Evolutionary conservation across 2,329 filamentous ascomycete genomes (phyloP).

Genomic region (Penicillium sclerotiorum): DNA sequence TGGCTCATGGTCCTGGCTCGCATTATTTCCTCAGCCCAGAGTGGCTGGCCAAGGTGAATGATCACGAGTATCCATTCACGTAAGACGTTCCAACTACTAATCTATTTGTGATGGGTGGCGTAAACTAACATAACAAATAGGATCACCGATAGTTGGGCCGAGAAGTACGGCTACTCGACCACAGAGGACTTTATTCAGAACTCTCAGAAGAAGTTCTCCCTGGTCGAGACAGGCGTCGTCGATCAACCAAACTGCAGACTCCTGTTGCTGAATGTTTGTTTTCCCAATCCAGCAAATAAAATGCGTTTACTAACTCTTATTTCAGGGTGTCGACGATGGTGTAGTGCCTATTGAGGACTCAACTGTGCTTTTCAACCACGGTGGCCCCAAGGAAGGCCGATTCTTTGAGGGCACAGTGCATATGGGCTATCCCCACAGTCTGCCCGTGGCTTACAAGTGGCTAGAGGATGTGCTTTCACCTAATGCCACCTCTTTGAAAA

Average conservation of each 20-base stretch:
- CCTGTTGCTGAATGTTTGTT: conserved; percentile 61
- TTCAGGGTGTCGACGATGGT: conserved; percentile 62
- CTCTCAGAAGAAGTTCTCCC: conserved; percentile 63
- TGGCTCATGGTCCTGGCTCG: conserved; percentile 66
- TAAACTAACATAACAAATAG: conserved; percentile 30
- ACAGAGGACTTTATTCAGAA: conserved; percentile 59
- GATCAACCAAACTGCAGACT: conserved; percentile 59
- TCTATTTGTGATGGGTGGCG: too few relatives aligned
- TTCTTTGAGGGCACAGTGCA: conserved; percentile 64
- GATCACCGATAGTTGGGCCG: conserved; percentile 58
- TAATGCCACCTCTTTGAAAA: conserved; percentile 22
- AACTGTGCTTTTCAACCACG: conserved; percentile 66
- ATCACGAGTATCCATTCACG: conserved; percentile 68
- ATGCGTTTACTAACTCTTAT: conserved; percentile 4
- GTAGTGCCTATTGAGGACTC: conserved; percentile 70
- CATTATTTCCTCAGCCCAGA: conserved; percentile 63
- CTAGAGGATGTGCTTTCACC: conserved; percentile 34
- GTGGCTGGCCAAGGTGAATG: conserved; percentile 65
- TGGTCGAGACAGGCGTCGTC: conserved; percentile 62
- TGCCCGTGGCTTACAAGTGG: conserved; percentile 43
- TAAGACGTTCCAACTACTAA: too few relatives aligned
- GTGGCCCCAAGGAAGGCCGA: conserved; percentile 65
- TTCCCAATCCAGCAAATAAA: not conserved
- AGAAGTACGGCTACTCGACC: conserved; percentile 64
- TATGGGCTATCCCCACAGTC: conserved; percentile 65